A percentile compares a stretch with the other conserved stretches of the same genome.
phyloP scores from a whole-genome alignment of 176 grass and related monocot genomes.

The Elaeis guineensis region DNA sequence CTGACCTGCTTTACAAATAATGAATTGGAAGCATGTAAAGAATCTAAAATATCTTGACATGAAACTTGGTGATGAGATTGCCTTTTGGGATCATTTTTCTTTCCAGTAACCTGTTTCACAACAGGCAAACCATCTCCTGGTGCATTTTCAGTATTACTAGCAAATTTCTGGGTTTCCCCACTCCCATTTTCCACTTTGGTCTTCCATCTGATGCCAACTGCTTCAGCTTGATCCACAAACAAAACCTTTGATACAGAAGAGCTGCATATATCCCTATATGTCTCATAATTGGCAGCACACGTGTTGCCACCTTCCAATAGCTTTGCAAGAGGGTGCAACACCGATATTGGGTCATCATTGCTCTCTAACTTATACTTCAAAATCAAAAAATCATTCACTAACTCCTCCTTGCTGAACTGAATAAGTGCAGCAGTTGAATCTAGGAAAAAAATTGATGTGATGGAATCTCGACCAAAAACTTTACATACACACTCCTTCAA shows the following conservation, averaged over 20 bases:
- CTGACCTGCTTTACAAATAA: constrained; percentile 15
- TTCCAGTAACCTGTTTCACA: constrained; percentile 8
- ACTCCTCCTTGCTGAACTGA: constrained; percentile 66
- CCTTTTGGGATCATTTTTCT: constrained; percentile 13
- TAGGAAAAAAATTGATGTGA: constrained; percentile 57
- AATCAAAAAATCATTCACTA: constrained; percentile 57
- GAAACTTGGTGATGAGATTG: constrained; percentile 18
- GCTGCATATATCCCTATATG: constrained; percentile 68
- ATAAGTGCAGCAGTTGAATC: constrained; percentile 63
- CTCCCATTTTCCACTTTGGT: constrained; percentile 9
- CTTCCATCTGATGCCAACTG: constrained; percentile 35
- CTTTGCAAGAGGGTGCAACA: constrained; percentile 67
- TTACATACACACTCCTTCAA: constrained; percentile 65
- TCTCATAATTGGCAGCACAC: constrained; percentile 56
- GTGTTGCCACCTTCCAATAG: constrained; percentile 80
- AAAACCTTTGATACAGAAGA: constrained; percentile 49
- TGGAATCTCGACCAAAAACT: constrained; percentile 56
- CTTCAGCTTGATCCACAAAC: constrained; percentile 84
- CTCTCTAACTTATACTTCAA: constrained; percentile 64
- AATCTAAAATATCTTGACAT: constrained; percentile 35
- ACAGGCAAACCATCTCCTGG: neutral
- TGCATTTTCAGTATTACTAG: neutral
- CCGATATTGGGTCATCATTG: constrained; percentile 45
- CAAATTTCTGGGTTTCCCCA: constrained; percentile 8
- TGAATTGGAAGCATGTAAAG: constrained; percentile 23